Evolutionary conservation across 2,329 filamentous ascomycete species (phyloP).

Genomic region (Ustulina deusta): DNA sequence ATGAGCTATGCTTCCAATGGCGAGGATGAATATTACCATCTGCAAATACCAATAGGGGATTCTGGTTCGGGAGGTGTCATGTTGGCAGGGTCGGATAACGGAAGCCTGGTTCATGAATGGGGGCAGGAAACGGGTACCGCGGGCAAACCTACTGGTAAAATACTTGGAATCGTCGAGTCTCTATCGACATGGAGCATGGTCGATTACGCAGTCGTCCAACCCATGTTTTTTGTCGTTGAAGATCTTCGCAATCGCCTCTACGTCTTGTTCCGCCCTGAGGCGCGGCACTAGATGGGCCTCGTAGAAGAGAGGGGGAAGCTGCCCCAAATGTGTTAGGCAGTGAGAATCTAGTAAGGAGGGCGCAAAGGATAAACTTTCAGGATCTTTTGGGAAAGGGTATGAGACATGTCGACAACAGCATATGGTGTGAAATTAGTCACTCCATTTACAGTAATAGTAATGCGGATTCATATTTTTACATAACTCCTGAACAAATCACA

Average conservation of each 20-base stretch:
- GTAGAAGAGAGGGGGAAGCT: neutral
- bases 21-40: neutral
- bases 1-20: neutral
- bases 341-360: neutral
- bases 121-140: neutral
- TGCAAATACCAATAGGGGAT: neutral
- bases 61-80: neutral
- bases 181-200: neutral
- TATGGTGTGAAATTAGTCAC: neutral
- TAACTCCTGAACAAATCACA: neutral
- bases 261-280: neutral
- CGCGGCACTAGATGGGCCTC: neutral
- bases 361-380: neutral
- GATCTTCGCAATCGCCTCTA: neutral
- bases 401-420: neutral
- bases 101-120: slow-evolving; percentile 5
- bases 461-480: neutral
- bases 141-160: neutral
- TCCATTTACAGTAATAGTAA: neutral
- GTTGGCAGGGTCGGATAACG: neutral
- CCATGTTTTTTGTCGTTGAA: slow-evolving; percentile 1
- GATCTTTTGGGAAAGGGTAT: neutral
- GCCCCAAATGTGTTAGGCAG: neutral
- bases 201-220: neutral
- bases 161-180: slow-evolving; percentile 13